A percentile compares a stretch with the other conserved stretches of the same genome.
phyloP scores from a whole-genome alignment of 352 stramenopile genomes.

The Peronospora tabacina region DNA sequence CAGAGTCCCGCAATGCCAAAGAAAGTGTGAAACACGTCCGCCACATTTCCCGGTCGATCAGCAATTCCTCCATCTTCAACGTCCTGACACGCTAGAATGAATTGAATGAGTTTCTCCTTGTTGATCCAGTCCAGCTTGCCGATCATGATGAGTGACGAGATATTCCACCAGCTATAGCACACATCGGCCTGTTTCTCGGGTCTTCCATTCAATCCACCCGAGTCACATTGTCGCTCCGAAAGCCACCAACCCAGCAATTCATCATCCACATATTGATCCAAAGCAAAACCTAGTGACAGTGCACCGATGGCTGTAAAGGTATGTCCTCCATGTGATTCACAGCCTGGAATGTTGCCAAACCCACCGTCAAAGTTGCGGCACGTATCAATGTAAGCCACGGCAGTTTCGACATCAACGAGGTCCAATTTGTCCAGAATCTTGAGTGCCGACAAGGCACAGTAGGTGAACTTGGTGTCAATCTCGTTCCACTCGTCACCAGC shows the following conservation, averaged over 20 bases:
- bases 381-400: constrained; percentile 89
- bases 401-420: constrained; percentile 82
- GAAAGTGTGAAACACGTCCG: constrained; percentile 98
- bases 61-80: constrained; percentile 95
- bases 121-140: constrained; percentile 93
- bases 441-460: constrained; percentile 94
- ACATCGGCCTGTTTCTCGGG: constrained; percentile 99
- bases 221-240: constrained; percentile 96
- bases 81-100: constrained; percentile 95
- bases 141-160: constrained; percentile 95
- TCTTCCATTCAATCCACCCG: constrained; percentile 90
- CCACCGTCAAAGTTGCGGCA: constrained; percentile 98
- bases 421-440: constrained; percentile 88
- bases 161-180: constrained; percentile 99
- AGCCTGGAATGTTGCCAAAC: constrained; percentile 87
- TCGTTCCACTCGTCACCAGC: constrained; percentile 95
- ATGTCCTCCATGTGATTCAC: constrained; percentile 96
- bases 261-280: constrained; percentile 71
- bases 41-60: constrained; percentile 94
- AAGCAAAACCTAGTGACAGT: constrained; percentile 79
- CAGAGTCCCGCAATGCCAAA: constrained; percentile 94
- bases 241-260: constrained; percentile 96
- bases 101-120: constrained; percentile 88
- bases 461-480: constrained; percentile 98
- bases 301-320: constrained; percentile 96